Conservation (phyloP, 139 green algal species). For the Trebouxia sp. region DNA sequence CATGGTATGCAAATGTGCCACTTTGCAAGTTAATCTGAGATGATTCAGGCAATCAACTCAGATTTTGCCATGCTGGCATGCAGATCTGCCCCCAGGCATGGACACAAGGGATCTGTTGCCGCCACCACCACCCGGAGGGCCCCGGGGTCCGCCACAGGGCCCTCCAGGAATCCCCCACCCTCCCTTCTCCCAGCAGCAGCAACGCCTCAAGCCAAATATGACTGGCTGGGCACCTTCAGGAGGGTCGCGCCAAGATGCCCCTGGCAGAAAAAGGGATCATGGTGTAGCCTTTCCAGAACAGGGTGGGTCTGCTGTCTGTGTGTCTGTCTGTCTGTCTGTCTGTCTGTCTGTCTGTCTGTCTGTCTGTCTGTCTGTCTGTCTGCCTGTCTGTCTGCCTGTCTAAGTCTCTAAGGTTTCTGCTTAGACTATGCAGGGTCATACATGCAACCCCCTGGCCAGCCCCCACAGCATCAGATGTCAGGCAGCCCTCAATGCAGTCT, state of each 20-base stretch:
- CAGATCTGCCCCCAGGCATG: slow-evolving; percentile 23
- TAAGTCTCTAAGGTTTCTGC: too few species aligned
- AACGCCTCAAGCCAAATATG: slow-evolving; percentile 8
- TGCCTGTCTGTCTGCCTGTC: too few species aligned
- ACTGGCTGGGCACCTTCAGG: not conserved
- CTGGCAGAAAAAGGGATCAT: slow-evolving; percentile 11
- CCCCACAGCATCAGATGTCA: not conserved
- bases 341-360: too few species aligned
- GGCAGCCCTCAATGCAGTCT: not conserved
- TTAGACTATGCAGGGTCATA: not conserved
- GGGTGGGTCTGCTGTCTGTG: not conserved
- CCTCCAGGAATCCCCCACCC: not conserved
- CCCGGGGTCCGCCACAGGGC: not conserved
- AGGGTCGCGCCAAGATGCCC: not conserved
- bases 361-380: too few species aligned
- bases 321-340: too few species aligned
- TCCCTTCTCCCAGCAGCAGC: not conserved
- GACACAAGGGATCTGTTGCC: slow-evolving; percentile 12
- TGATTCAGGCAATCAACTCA: too few species aligned
- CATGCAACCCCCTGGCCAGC: not conserved
- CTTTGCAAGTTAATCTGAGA: too few species aligned
- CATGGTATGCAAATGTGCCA: too few species aligned
- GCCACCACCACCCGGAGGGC: not conserved
- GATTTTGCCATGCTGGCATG: too few species aligned
- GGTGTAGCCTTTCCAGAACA: slow-evolving; percentile 5